Percentiles rank a stretch among this genome's conserved stretches.
Evolutionary conservation across 805 yeast species (phyloP).

Genomic region (Candida anglica): DNA sequence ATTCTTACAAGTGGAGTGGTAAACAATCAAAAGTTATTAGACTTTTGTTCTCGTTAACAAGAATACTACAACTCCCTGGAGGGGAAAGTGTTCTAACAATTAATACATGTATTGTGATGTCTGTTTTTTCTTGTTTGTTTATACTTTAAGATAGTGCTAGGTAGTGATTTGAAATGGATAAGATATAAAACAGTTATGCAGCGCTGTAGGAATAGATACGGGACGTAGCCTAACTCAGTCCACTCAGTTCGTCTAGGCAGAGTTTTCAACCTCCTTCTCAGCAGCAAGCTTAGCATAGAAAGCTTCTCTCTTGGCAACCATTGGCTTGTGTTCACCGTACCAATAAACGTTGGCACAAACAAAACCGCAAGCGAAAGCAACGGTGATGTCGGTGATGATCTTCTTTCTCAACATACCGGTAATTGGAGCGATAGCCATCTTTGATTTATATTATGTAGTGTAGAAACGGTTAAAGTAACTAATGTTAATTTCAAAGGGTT

Average conservation of each 20-base stretch:
- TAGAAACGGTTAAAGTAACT: not conserved
- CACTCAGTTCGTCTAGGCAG: slow-evolving; percentile 12
- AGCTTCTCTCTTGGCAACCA: slow-evolving; percentile 73
- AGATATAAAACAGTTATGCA: too few relatives aligned
- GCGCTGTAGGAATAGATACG: too few relatives aligned
- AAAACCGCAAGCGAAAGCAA: slow-evolving; percentile 63
- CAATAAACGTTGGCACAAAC: slow-evolving; percentile 62
- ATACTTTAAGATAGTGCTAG: too few relatives aligned
- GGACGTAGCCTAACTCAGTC: too few relatives aligned
- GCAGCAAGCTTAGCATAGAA: slow-evolving; percentile 78
- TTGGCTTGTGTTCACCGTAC: slow-evolving; percentile 84
- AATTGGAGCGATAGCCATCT: slow-evolving; percentile 81
- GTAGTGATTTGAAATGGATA: too few relatives aligned
- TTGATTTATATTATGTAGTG: slow-evolving; percentile 9
- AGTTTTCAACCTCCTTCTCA: slow-evolving; percentile 60
- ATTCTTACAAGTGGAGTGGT: slow-evolving; percentile 44
- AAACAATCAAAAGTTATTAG: slow-evolving; percentile 28
- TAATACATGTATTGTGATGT: too few relatives aligned
- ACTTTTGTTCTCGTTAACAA: slow-evolving; percentile 2
- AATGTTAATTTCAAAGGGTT: not conserved
- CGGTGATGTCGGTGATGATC: slow-evolving; percentile 70
- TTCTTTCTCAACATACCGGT: slow-evolving; percentile 79
- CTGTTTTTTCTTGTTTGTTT: too few relatives aligned
- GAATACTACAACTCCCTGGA: too few relatives aligned
- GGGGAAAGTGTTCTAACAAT: too few relatives aligned